Evolutionary conservation across 768 basidiomycete genomes (phyloP).

Genomic region (Russula sp.): DNA sequence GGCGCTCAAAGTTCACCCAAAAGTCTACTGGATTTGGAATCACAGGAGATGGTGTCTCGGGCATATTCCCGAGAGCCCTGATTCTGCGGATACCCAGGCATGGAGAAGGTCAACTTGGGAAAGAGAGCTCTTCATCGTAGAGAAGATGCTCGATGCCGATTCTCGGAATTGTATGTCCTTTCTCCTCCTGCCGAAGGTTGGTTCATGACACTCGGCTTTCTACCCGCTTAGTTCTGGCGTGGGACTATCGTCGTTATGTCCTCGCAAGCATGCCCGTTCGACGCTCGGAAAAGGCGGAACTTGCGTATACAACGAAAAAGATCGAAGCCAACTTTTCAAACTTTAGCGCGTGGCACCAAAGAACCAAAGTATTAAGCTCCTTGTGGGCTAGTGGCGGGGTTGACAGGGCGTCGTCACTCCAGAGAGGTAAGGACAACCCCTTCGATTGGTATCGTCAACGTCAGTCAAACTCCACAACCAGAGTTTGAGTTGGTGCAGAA

Average conservation of each 20-base stretch:
- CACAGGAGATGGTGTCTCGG: slow-evolving; percentile 94
- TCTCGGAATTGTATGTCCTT: slow-evolving; percentile 78
- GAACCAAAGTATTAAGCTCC: slow-evolving; percentile 69
- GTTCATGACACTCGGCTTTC: slow-evolving; percentile 2
- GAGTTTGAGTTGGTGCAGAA: slow-evolving; percentile 91
- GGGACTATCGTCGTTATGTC: slow-evolving; percentile 90
- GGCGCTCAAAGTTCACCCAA: slow-evolving; percentile 80
- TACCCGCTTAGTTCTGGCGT: slow-evolving; percentile 69
- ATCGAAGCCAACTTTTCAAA: slow-evolving; percentile 95
- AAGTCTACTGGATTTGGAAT: slow-evolving; percentile 99
- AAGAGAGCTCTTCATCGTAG: slow-evolving; percentile 78
- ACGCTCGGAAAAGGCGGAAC: slow-evolving; percentile 56
- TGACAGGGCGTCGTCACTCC: slow-evolving; percentile 49
- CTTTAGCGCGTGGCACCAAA: slow-evolving; percentile 98
- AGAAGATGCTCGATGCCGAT: slow-evolving; percentile 89
- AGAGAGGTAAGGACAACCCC: slow-evolving; percentile 50
- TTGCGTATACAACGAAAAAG: slow-evolving; percentile 82
- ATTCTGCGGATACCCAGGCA: slow-evolving; percentile 41
- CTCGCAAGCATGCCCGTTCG: slow-evolving; percentile 61
- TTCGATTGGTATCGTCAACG: not conserved
- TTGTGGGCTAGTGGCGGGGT: slow-evolving; percentile 58
- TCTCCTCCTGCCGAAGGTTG: not conserved
- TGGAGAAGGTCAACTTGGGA: slow-evolving; percentile 85
- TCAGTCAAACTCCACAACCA: slow-evolving; percentile 30
- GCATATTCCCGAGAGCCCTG: slow-evolving; percentile 72